These are phyloP conservation scores for Kodamaea plutei DNA, from an alignment of 1,139 yeast genomes.

Conservation along the genomic window DNA sequence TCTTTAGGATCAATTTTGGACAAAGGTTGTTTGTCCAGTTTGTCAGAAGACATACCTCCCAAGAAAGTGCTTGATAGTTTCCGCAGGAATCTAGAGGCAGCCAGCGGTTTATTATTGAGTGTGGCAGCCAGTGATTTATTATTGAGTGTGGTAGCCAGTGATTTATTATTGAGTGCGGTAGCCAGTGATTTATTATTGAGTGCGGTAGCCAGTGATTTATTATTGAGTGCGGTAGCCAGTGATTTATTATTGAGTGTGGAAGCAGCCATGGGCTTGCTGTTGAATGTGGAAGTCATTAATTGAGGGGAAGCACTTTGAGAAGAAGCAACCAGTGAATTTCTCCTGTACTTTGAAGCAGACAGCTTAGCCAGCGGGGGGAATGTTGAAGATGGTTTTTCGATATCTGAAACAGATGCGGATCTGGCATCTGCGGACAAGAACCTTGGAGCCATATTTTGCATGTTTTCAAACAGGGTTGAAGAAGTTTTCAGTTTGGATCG, in stretches of 20 bases:
- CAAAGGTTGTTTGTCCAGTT: not conserved
- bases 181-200: too few species aligned
- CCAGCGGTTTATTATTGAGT: conserved; percentile 1
- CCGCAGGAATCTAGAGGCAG: conserved; percentile 11
- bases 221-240: too few species aligned
- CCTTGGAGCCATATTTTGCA: not conserved
- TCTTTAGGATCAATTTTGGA: not conserved
- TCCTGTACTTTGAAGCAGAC: conserved; percentile 9
- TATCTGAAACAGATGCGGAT: conserved; percentile 1
- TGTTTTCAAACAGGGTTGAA: not conserved
- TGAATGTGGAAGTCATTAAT: not conserved
- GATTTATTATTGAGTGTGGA: too few species aligned
- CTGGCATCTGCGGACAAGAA: not conserved
- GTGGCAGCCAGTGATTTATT: too few species aligned
- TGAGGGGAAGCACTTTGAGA: conserved; percentile 3
- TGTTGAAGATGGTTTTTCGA: not conserved
- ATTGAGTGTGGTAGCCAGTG: too few species aligned
- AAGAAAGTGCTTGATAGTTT: conserved; percentile 15
- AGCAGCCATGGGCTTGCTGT: not conserved
- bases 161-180: too few species aligned
- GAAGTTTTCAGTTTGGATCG: not conserved
- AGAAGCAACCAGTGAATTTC: conserved; percentile 14
- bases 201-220: too few species aligned
- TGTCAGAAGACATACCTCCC: conserved; percentile 2
- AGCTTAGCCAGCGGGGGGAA: not conserved